Percentiles rank a stretch among this genome's conserved stretches.
Conservation (phyloP, 2,329 filamentous ascomycete species). For the Albophoma yamanashiensis region DNA sequence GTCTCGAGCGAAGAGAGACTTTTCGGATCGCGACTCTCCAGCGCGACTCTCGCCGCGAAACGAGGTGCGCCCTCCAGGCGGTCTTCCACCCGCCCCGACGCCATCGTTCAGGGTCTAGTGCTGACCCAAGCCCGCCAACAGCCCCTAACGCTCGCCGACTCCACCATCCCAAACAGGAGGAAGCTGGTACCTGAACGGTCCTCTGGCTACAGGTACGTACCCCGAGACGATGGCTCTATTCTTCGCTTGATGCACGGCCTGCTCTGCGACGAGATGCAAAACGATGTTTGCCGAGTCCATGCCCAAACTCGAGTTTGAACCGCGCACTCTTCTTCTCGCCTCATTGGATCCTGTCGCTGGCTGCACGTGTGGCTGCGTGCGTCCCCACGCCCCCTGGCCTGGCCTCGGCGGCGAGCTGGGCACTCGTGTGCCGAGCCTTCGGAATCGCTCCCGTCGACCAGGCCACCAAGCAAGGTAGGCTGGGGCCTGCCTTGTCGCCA, state of each 20-base stretch:
- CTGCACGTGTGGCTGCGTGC: background rate
- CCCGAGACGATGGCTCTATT: background rate
- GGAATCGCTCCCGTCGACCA: conserved; percentile 1
- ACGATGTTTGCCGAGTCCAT: background rate
- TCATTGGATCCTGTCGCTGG: background rate
- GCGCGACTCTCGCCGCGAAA: background rate
- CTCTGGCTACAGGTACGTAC: background rate
- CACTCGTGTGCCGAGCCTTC: background rate
- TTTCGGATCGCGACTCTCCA: background rate
- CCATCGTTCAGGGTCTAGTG: background rate
- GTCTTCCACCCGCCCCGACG: background rate
- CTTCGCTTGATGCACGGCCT: background rate
- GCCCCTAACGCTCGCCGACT: background rate
- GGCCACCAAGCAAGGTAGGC: background rate
- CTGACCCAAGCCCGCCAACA: conserved; percentile 1
- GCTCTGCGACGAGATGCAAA: background rate
- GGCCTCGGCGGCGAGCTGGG: background rate
- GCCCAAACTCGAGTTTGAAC: background rate
- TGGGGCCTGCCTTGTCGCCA: background rate
- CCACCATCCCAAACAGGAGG: background rate
- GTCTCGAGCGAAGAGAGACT: background rate
- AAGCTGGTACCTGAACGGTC: background rate
- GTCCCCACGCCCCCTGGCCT: background rate
- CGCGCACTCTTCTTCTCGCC: background rate
- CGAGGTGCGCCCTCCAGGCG: background rate